Conservation (phyloP, 2,329 filamentous ascomycete genomes). For the Fusarium tricinctum region DNA sequence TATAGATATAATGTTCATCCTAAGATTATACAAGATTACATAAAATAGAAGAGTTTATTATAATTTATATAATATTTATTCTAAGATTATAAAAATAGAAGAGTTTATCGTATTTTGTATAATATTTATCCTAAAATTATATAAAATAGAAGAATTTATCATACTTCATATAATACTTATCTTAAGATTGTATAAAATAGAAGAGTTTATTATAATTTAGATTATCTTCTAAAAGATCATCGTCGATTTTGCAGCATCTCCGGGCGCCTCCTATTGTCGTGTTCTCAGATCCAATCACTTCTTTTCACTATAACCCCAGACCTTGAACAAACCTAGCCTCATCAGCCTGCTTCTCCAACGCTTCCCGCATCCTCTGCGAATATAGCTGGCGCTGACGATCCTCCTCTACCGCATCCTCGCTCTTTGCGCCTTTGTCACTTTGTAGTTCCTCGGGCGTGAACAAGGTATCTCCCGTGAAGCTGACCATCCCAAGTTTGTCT, state of each 20-base stretch:
- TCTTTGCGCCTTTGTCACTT: slow-evolving; percentile 61
- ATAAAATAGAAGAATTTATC: too few species aligned
- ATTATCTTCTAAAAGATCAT: slow-evolving; percentile 8
- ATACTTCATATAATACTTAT: too few species aligned
- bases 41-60: too few species aligned
- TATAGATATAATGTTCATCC: too few species aligned
- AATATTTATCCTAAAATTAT: too few species aligned
- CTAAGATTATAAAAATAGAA: too few species aligned
- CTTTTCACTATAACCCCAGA: slow-evolving; percentile 58
- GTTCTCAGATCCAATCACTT: slow-evolving; percentile 5
- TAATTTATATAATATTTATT: too few species aligned
- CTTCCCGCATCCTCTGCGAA: slow-evolving; percentile 78
- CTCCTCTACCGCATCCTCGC: slow-evolving; percentile 58
- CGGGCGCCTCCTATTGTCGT: slow-evolving; percentile 16
- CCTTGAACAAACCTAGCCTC: slow-evolving; percentile 81
- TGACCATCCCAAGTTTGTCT: slow-evolving; percentile 81
- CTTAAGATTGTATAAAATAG: too few species aligned
- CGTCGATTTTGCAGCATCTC: slow-evolving; percentile 10
- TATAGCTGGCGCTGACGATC: slow-evolving; percentile 72
- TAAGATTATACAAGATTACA: too few species aligned
- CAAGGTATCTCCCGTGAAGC: slow-evolving; percentile 68
- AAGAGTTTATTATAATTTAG: too few species aligned
- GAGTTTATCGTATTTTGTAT: too few species aligned
- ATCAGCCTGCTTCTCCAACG: slow-evolving; percentile 82
- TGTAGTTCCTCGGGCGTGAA: slow-evolving; percentile 68